phyloP scores from a whole-genome alignment of 805 yeast genomes.

The Zygosaccharomyces lentus region DNA sequence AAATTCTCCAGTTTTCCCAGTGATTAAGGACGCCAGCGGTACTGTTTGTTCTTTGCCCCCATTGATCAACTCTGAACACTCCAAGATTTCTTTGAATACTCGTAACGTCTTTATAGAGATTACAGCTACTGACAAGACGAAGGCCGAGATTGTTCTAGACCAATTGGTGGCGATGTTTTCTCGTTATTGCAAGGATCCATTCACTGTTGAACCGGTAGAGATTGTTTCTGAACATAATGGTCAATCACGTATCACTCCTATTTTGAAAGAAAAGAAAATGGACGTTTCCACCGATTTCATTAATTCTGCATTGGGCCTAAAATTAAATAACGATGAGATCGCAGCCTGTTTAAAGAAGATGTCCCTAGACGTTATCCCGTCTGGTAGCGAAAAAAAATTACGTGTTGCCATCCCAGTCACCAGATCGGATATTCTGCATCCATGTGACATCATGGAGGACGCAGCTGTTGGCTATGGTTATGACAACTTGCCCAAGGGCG shows the following conservation, averaged over 20 bases:
- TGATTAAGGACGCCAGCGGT: conserved; percentile 71
- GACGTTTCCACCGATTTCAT: conserved; percentile 77
- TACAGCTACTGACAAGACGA: conserved; percentile 93
- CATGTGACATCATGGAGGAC: conserved; percentile 98
- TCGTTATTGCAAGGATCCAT: conserved; percentile 73
- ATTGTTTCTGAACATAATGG: conserved; percentile 77
- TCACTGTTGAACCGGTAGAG: conserved; percentile 85
- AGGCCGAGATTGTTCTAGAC: conserved; percentile 87
- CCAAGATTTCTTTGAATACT: conserved; percentile 83
- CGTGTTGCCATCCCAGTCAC: conserved; percentile 83
- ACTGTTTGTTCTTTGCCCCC: conserved; percentile 93
- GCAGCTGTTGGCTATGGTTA: conserved; percentile 96
- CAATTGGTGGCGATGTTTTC: conserved; percentile 95
- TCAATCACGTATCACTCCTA: conserved; percentile 73
- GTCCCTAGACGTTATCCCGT: conserved; percentile 66
- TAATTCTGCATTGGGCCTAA: conserved; percentile 88
- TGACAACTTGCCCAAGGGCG: conserved; percentile 76
- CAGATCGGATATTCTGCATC: conserved; percentile 92
- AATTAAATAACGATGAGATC: conserved; percentile 64
- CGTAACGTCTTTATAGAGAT: conserved; percentile 86
- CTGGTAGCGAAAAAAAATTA: conserved; percentile 41
- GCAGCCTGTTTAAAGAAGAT: conserved; percentile 66
- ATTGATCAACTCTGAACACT: conserved; percentile 85
- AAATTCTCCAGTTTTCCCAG: conserved; percentile 87
- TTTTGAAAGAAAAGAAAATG: conserved; percentile 60